Base-by-base conservation (phyloP, 2,329 filamentous ascomycete species). In the Cryoendolithus antarcticus region DNA sequence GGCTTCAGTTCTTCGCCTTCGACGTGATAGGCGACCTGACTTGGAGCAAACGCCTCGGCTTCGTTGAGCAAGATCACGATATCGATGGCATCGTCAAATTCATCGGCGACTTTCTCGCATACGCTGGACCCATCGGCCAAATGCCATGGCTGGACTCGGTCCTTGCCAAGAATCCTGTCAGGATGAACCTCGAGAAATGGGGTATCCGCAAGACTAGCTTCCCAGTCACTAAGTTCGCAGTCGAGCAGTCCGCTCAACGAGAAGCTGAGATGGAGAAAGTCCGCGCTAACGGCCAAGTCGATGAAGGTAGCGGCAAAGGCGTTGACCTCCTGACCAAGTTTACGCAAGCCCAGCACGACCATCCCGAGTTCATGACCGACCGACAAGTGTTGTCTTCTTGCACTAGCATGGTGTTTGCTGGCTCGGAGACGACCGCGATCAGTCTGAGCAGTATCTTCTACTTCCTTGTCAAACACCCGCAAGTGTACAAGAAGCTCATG, bases 1-100 rank as follows among this genome's bases (percentile, higher is more conserved):
- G 82, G 82, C 62, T 88, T 41, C 82, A 88, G 52, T 86, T 78
- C 55, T 86, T 83, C 49, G 83, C 83, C 0, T 88, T 88, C 51
- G 83, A 88, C 53, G 82, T 86, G 9, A 86, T 86, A 45, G 81
- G 81, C 4, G 77, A 83, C 44, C 73, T 86, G 51, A 86, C 81
- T 0, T 86, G 83, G 61, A 77, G 75, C 56, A 83, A 83, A 56
- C 69, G 80, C 0, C 71, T 86, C 42, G 83, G 83, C 0, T 88
- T 88, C 47, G 62, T 88, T 2, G 81, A 88, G 57, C 71, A 73
- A 53, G 79, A 84, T 37, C 70, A 78, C 53, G 83, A 88, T 45
- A 75, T 88, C 9, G 80, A 84, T 45, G 80, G 80, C 0, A 86
- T 86, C 37, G 71, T 86, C 4, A 63, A 59, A 0, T 82, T 82